Percentiles rank a stretch among this genome's conserved stretches.
Evolutionary conservation across 2,329 filamentous ascomycete genomes (phyloP).

Genomic region (Cordyceps tenuipes): DNA sequence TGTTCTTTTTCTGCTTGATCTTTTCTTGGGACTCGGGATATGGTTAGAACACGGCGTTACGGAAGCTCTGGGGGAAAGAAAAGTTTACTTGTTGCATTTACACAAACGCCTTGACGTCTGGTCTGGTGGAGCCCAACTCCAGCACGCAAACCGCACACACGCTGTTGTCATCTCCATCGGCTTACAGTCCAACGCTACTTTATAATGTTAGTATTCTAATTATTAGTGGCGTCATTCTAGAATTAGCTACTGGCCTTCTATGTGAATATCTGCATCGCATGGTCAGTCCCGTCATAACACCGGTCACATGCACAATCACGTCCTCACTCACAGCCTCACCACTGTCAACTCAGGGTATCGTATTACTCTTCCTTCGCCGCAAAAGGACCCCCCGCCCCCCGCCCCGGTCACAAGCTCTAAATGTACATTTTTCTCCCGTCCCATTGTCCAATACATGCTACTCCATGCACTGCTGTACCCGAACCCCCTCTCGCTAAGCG

Average conservation of each 20-base stretch:
- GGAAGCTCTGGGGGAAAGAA: not conserved
- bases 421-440: conserved; percentile 5
- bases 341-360: conserved; percentile 2
- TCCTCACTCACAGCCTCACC: not conserved
- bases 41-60: conserved; percentile 1
- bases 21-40: not conserved
- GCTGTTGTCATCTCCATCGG: not conserved
- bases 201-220: not conserved
- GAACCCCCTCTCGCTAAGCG: too few relatives aligned
- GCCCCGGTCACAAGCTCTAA: not conserved
- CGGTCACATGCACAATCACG: not conserved
- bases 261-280: too few relatives aligned
- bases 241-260: too few relatives aligned
- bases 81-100: conserved; percentile 7
- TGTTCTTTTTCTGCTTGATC: not conserved
- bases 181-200: not conserved
- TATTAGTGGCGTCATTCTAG: not conserved
- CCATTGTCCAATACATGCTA: not conserved
- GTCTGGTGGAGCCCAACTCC: not conserved
- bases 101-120: not conserved
- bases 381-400: not conserved
- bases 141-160: conserved; percentile 1
- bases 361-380: not conserved
- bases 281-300: too few relatives aligned
- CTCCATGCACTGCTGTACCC: not conserved